These are phyloP conservation scores for Thelephora terrestris DNA, from an alignment of 1,284 basidiomycete species.

Conservation along the genomic window DNA sequence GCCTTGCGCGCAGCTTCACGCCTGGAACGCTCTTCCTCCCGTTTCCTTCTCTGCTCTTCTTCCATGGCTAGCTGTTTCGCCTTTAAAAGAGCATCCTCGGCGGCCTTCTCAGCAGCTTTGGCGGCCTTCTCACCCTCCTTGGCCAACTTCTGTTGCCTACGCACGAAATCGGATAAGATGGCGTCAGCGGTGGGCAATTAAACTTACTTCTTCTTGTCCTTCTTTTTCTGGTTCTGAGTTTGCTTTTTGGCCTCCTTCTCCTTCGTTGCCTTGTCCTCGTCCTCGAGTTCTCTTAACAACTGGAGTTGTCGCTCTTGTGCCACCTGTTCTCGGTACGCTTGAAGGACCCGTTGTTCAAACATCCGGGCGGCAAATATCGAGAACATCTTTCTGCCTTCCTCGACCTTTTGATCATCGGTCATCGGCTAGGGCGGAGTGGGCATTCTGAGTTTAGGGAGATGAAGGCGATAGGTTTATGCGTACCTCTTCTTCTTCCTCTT, in stretches of 20 bases:
- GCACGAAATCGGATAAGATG: constrained; percentile 7
- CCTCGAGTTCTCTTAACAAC: constrained; percentile 43
- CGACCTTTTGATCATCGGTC: constrained; percentile 91
- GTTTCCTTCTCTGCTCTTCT: constrained; percentile 55
- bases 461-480: constrained; percentile 11
- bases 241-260: constrained; percentile 87
- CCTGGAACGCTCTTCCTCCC: constrained; percentile 62
- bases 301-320: constrained; percentile 42
- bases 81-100: constrained; percentile 65
- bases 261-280: constrained; percentile 51
- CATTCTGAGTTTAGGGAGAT: constrained; percentile 6
- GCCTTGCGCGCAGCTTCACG: constrained; percentile 69
- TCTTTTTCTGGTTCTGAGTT: constrained; percentile 97
- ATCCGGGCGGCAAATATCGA: constrained; percentile 99
- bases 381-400: constrained; percentile 99
- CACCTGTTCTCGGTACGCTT: constrained; percentile 31
- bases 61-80: constrained; percentile 56
- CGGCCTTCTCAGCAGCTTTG: constrained; percentile 72
- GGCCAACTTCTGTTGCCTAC: constrained; percentile 79
- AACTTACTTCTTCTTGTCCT: constrained; percentile 83
- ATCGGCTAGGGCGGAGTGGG: constrained; percentile 36
- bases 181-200: neutral
- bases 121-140: constrained; percentile 85
- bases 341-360: constrained; percentile 96
- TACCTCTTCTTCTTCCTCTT: constrained; percentile 23